A percentile compares a stretch with the other conserved stretches of the same genome.
Evolutionary conservation across 768 basidiomycete genomes (phyloP).

Genomic region (Amanita exitialis): DNA sequence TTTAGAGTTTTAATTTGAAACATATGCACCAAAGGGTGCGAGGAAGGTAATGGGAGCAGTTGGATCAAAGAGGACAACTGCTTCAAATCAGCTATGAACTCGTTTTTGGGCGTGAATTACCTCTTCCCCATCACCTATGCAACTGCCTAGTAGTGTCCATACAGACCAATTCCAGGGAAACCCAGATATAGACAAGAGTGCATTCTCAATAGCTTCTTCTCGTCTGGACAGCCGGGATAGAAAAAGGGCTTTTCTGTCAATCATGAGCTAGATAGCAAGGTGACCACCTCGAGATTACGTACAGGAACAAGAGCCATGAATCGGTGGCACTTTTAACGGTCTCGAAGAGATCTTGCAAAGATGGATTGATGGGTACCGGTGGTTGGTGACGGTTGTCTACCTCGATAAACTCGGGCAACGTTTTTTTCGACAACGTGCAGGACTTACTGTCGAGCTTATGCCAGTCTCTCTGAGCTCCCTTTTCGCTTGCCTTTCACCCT

Average conservation of each 20-base stretch:
- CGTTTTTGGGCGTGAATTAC: conserved; percentile 26
- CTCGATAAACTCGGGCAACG: conserved; percentile 4
- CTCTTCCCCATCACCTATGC: conserved; percentile 80
- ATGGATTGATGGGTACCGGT: conserved; percentile 52
- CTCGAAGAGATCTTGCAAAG: conserved; percentile 47
- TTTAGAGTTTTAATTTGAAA: conserved; percentile 88
- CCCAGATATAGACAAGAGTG: conserved; percentile 61
- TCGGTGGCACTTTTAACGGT: conserved; percentile 50
- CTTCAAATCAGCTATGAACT: conserved; percentile 10
- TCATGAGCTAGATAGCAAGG: conserved; percentile 2
- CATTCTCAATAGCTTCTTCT: conserved; percentile 78
- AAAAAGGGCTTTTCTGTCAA: conserved; percentile 69
- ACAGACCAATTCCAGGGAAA: conserved; percentile 94
- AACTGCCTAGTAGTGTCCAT: conserved; percentile 78
- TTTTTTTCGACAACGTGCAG: neutral
- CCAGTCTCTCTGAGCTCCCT: conserved; percentile 75
- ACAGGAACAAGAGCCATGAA: conserved; percentile 84
- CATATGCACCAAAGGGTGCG: conserved; percentile 42
- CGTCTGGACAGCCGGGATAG: conserved; percentile 70
- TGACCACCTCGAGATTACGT: neutral
- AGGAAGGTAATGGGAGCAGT: conserved; percentile 33
- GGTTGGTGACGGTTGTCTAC: conserved; percentile 65
- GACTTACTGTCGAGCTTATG: conserved; percentile 68
- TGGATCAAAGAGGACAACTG: conserved; percentile 41
- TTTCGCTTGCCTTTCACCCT: conserved; percentile 63